phyloP scores from a whole-genome alignment of 306 rosid species.

The Cicer cuneatum region DNA sequence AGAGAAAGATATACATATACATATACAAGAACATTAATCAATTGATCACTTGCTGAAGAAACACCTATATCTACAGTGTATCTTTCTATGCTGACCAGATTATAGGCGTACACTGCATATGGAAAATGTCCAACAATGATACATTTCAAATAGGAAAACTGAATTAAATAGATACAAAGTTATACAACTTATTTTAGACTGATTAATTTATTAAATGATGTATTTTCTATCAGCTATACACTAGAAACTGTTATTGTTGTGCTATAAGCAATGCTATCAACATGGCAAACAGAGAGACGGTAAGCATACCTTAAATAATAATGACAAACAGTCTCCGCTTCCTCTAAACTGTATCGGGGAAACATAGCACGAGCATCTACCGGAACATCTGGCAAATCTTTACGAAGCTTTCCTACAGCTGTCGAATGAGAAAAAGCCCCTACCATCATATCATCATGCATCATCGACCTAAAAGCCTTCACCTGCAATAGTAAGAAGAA shows the following conservation, averaged over 20 bases:
- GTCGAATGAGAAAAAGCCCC: conserved; percentile 99
- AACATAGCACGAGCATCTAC: conserved; percentile 71
- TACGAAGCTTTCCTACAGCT: conserved; percentile 91
- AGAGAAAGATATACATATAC: conserved; percentile 6
- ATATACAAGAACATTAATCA: background rate
- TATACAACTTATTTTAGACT: conserved; percentile 4
- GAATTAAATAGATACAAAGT: background rate
- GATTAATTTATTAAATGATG: conserved; percentile 18
- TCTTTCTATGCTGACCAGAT: conserved; percentile 3
- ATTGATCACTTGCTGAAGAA: conserved; percentile 8
- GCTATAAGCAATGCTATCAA: conserved; percentile 18
- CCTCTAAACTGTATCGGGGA: conserved; percentile 85
- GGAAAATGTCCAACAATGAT: conserved; percentile 29
- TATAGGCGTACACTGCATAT: background rate
- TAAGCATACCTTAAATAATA: conserved; percentile 80
- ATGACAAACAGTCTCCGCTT: conserved; percentile 84
- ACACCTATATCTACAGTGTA: conserved; percentile 1
- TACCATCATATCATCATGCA: conserved; percentile 90
- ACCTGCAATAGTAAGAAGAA: conserved; percentile 66
- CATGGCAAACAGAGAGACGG: conserved; percentile 21
- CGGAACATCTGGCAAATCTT: conserved; percentile 93
- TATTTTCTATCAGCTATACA: conserved; percentile 4
- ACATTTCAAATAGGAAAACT: conserved; percentile 27
- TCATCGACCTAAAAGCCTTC: conserved; percentile 92
- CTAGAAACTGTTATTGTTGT: conserved; percentile 20